A percentile compares a stretch with the other conserved stretches of the same genome.
These are phyloP conservation scores for Rhodotorula sp. DNA, from an alignment of 1,284 basidiomycete species.

Conservation along the genomic window DNA sequence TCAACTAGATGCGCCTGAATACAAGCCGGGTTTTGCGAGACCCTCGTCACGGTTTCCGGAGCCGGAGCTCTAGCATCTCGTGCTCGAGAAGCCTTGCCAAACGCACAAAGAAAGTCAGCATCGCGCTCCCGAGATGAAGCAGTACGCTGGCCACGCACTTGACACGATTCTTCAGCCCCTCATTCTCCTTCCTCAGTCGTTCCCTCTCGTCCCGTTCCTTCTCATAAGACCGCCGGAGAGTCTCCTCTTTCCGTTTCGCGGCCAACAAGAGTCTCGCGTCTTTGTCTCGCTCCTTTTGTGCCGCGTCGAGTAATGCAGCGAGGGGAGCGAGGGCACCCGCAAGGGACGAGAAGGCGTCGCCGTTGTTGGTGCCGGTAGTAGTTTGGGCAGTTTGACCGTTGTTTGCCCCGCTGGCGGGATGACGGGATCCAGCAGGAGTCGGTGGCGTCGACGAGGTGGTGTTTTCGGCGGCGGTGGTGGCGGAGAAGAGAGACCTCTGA, in stretches of 20 bases:
- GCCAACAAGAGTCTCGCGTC: conserved; percentile 13
- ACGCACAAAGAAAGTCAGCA: neutral
- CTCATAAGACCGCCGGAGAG: neutral
- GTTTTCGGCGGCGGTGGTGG: neutral
- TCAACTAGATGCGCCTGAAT: too few relatives aligned
- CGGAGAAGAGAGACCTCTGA: conserved; percentile 16
- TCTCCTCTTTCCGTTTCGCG: conserved; percentile 18
- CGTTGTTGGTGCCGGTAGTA: neutral
- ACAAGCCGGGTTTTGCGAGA: too few relatives aligned
- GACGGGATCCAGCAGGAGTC: neutral
- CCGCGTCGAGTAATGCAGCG: neutral
- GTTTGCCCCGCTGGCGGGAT: too few relatives aligned
- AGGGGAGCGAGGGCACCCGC: neutral
- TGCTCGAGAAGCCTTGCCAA: conserved; percentile 13
- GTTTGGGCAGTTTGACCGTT: neutral
- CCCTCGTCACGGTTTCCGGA: too few relatives aligned
- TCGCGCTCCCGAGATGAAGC: neutral
- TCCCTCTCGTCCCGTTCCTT: conserved; percentile 6
- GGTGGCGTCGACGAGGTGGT: neutral
- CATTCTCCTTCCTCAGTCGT: neutral
- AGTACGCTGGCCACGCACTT: neutral
- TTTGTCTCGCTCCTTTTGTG: conserved; percentile 14
- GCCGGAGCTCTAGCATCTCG: neutral
- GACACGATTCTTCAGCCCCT: conserved; percentile 9
- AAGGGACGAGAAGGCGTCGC: neutral